A percentile compares a stretch with the other conserved stretches of the same genome.
Evolutionary conservation across 257 asterid genomes (phyloP).

Genomic region (Linderniella brevidens): DNA sequence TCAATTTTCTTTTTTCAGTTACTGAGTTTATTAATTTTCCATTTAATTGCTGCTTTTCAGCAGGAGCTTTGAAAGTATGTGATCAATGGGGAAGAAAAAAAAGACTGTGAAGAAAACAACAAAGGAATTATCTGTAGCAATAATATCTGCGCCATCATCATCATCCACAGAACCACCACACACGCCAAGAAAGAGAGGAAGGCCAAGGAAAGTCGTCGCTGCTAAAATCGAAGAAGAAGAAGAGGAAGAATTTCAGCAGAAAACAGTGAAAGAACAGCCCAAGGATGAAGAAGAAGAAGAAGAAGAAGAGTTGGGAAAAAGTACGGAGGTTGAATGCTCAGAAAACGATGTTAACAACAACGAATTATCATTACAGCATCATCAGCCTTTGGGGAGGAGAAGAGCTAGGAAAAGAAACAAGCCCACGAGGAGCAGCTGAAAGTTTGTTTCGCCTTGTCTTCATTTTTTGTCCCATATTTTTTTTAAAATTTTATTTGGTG

Average conservation of each 20-base stretch:
- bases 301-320: slow-evolving; percentile 8
- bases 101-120: slow-evolving; percentile 25
- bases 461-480: no score
- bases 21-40: no score
- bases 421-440: slow-evolving; percentile 54
- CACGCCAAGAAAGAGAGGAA: slow-evolving; percentile 52
- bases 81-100: slow-evolving; percentile 30
- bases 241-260: slow-evolving; percentile 10
- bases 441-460: no score
- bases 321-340: slow-evolving; percentile 13
- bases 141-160: slow-evolving; percentile 40
- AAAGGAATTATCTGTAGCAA: slow-evolving; percentile 31
- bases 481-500: no score
- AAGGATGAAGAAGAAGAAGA: slow-evolving; percentile 12
- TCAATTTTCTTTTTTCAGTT: no score
- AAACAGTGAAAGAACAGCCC: slow-evolving; percentile 18
- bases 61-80: no score
- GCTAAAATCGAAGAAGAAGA: slow-evolving; percentile 8
- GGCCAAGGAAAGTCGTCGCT: slow-evolving; percentile 33
- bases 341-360: slow-evolving; percentile 9
- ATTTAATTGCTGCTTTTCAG: no score
- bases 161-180: slow-evolving; percentile 15
- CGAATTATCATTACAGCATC: slow-evolving; percentile 11
- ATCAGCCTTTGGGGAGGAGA: slow-evolving; percentile 18
- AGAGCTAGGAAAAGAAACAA: slow-evolving; percentile 60